Evolutionary conservation across 2,329 filamentous ascomycete genomes (phyloP).

Genomic region (Hypoxylon sp.): DNA sequence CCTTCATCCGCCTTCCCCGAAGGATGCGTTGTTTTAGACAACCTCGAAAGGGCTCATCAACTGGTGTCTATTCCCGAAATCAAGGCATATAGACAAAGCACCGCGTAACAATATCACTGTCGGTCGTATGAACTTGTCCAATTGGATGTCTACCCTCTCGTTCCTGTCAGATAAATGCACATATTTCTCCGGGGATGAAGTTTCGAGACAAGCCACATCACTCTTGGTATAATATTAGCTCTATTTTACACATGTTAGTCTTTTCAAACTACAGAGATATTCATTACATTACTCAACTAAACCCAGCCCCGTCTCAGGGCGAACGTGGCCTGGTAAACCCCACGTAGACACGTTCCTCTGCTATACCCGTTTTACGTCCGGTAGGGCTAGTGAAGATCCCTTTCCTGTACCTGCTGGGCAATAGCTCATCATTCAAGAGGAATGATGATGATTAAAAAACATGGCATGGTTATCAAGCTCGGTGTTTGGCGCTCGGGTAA

Average conservation of each 20-base stretch:
- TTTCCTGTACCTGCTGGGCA: neutral
- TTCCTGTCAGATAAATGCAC: neutral
- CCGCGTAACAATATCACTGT: neutral
- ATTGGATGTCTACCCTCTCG: neutral
- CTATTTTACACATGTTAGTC: neutral
- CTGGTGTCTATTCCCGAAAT: slow-evolving; percentile 1
- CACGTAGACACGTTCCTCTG: too few relatives aligned
- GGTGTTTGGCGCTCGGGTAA: slow-evolving; percentile 2
- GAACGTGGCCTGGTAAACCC: neutral
- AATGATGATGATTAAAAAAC: neutral
- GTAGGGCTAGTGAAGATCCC: slow-evolving; percentile 6
- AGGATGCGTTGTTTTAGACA: neutral
- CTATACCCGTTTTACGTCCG: slow-evolving; percentile 16
- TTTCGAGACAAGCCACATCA: neutral
- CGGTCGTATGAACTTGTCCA: neutral
- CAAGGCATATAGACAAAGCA: neutral
- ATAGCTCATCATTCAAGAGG: neutral
- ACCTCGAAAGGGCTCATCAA: neutral
- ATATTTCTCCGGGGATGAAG: neutral
- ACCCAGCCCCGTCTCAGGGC: neutral
- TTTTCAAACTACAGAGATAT: neutral
- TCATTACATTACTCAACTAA: neutral
- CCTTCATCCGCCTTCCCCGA: neutral
- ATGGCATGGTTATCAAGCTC: neutral
- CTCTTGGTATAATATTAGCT: neutral